These are phyloP conservation scores for Mycena haematopus DNA, from an alignment of 768 basidiomycete genomes.

Conservation along the genomic window DNA sequence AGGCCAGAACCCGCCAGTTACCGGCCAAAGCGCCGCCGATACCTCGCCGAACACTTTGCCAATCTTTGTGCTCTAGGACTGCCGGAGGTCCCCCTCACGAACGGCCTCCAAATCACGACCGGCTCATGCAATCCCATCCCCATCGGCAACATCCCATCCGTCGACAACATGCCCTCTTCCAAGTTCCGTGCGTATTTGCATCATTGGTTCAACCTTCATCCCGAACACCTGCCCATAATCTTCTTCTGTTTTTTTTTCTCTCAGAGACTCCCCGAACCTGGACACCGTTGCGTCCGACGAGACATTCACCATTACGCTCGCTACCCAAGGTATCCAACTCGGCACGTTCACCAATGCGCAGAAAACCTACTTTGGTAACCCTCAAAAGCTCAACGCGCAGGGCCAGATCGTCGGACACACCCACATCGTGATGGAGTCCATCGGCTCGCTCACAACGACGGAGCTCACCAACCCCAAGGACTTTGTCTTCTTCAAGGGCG, in stretches of 20 bases:
- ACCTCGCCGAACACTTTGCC: slow-evolving; percentile 9
- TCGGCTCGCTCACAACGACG: slow-evolving; percentile 52
- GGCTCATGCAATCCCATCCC: slow-evolving; percentile 66
- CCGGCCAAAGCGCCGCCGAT: background rate
- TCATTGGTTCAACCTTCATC: too few relatives aligned
- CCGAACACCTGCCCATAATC: too few relatives aligned
- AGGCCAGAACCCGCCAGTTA: slow-evolving; percentile 9
- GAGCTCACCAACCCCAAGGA: slow-evolving; percentile 53
- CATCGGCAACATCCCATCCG: slow-evolving; percentile 60
- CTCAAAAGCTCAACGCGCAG: slow-evolving; percentile 55
- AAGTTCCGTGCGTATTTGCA: slow-evolving; percentile 47
- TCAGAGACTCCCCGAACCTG: slow-evolving; percentile 46
- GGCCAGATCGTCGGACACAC: slow-evolving; percentile 63
- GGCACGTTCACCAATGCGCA: slow-evolving; percentile 48
- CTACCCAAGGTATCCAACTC: slow-evolving; percentile 45
- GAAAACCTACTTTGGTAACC: slow-evolving; percentile 62
- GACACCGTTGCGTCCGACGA: slow-evolving; percentile 51
- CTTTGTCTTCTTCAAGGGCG: slow-evolving; percentile 64
- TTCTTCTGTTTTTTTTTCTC: too few relatives aligned
- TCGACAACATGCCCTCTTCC: slow-evolving; percentile 52
- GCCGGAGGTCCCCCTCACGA: slow-evolving; percentile 50
- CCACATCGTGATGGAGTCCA: slow-evolving; percentile 61
- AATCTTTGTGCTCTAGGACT: slow-evolving; percentile 6
- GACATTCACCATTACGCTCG: slow-evolving; percentile 59
- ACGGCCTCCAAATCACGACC: slow-evolving; percentile 55